These are phyloP conservation scores for Botrytis elliptica DNA, from an alignment of 2,329 filamentous ascomycete genomes.

Conservation along the genomic window DNA sequence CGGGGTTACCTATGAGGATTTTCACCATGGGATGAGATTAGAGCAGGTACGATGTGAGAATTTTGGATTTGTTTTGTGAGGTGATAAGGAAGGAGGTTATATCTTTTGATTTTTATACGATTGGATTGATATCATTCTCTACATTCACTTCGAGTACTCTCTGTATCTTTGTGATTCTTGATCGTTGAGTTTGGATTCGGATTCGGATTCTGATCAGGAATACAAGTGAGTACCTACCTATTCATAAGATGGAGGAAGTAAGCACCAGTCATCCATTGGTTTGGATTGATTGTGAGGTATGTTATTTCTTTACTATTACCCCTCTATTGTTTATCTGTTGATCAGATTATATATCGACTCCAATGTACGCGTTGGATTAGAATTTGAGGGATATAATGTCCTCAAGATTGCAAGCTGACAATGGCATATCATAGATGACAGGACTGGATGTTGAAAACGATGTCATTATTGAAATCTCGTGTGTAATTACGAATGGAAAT, in stretches of 20 bases:
- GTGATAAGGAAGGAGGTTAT: too few species aligned
- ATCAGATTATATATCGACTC: not conserved
- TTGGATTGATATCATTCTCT: not conserved
- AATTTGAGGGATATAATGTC: not conserved
- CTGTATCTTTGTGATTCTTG: not conserved
- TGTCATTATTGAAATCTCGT: constrained; percentile 87
- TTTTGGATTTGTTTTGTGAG: not conserved
- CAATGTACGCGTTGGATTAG: not conserved
- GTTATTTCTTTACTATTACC: not conserved
- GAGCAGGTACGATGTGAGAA: constrained; percentile 1
- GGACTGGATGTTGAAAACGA: constrained; percentile 76
- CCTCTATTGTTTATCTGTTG: not conserved
- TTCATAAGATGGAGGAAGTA: constrained; percentile 16
- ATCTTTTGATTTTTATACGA: not conserved
- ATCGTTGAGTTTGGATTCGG: not conserved
- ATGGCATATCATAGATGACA: constrained; percentile 74
- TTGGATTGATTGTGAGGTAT: constrained; percentile 25
- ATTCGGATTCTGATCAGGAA: too few species aligned
- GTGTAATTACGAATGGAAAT: constrained; percentile 81
- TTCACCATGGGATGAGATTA: not conserved
- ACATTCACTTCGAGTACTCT: not conserved
- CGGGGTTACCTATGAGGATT: not conserved
- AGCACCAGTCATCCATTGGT: constrained; percentile 22
- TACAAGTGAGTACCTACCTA: too few species aligned
- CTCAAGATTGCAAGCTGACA: constrained; percentile 18